Evolutionary conservation across 2,329 filamentous ascomycete genomes (phyloP), one percentile per base, ranked within the genome.

Genomic region (Nothopassalora personata): DNA sequence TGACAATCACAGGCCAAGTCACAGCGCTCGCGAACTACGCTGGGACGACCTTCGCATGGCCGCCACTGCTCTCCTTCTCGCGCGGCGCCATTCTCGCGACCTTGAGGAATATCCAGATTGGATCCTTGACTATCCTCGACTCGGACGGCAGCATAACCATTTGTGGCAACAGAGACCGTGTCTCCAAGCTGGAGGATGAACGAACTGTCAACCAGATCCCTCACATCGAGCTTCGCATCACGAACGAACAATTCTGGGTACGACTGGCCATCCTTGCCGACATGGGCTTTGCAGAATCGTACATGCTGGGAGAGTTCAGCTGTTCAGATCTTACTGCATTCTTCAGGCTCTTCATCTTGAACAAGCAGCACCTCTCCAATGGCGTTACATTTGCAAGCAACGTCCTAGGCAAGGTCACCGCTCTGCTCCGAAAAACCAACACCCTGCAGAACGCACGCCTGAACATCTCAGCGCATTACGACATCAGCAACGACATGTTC

Each of bases 401-500:
- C 51, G 68, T 89, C 31, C 82, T 82, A 1, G 78, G 79, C 5
- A 80, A 82, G 3, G 71, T 88, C 45, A 81, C 83, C 3, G 82
- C 80, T 51, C 70, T 89, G 36, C 64, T 78, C 13, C 71, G 77
- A 51, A 71, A 74, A 48, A 78, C 74, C 48, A 79, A 80, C 67
- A 79, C 77, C 23, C 74, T 80, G 15, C 73, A 75, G 56, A 80
- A 78, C 58, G 82, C 86, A 10, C 78, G 84, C 10, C 76, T 88
- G 47, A 89, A 91, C 68, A 85, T 88, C 54, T 82, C 82, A 2
- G 86, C 86, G 4, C 88, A 91, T 64, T 91, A 91, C 70, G 87
- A 91, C 67, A 88, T 90, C 62, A 86, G 83, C 64, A 90, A 90
- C 68, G 84, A 86, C 59, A 88, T 90, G 85, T 90, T 90, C 66